Conservation (phyloP, 805 yeast genomes). For the Teunomyces atbi region DNA sequence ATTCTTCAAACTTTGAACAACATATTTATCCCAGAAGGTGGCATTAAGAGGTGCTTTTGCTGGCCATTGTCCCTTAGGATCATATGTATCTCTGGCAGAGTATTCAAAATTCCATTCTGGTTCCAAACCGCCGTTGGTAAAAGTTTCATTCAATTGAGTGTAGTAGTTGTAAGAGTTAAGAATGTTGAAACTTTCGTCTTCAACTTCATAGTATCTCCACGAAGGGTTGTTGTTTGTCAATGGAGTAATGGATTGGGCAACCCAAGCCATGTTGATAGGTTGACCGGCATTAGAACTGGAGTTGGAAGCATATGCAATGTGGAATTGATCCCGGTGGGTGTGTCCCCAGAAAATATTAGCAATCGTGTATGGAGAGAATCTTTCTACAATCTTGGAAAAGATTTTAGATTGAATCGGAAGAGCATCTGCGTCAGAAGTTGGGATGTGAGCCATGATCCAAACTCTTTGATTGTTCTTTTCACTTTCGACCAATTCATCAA, state of each 20-base stretch:
- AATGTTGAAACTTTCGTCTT: constrained; percentile 56
- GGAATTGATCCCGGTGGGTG: constrained; percentile 68
- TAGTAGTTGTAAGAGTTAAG: constrained; percentile 60
- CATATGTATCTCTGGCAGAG: constrained; percentile 60
- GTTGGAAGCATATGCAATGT: constrained; percentile 51
- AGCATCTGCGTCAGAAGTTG: constrained; percentile 52
- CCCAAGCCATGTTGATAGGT: constrained; percentile 57
- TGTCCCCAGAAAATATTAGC: constrained; percentile 72
- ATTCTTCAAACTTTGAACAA: constrained; percentile 44
- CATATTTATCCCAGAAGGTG: constrained; percentile 60
- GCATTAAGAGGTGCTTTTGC: constrained; percentile 58
- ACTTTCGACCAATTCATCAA: constrained; percentile 59
- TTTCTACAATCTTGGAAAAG: constrained; percentile 55
- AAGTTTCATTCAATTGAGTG: constrained; percentile 59
- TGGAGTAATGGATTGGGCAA: constrained; percentile 67
- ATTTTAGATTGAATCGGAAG: constrained; percentile 60
- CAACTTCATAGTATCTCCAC: constrained; percentile 72
- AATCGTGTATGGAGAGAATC: constrained; percentile 67
- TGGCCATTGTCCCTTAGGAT: constrained; percentile 57
- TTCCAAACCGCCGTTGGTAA: constrained; percentile 50
- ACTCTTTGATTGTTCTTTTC: constrained; percentile 60
- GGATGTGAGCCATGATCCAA: constrained; percentile 74
- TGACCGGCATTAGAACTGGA: constrained; percentile 31
- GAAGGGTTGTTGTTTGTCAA: constrained; percentile 59
- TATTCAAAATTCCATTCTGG: constrained; percentile 65